Conservation (phyloP, 768 basidiomycete genomes). For the Russula brevipes region DNA sequence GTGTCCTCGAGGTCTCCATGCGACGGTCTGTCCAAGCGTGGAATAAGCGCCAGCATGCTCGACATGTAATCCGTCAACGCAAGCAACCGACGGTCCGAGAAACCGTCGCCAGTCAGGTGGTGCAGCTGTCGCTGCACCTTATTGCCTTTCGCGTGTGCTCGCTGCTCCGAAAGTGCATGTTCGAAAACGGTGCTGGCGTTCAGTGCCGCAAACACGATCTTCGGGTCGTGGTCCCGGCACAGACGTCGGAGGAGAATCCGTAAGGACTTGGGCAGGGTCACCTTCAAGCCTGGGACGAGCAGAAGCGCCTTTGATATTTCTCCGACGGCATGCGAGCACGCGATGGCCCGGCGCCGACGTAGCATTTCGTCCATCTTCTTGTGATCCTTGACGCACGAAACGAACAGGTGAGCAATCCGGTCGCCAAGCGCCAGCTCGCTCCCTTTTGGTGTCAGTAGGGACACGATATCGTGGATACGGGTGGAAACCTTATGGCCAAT, state of each 20-base stretch:
- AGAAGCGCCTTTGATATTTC: constrained; percentile 9
- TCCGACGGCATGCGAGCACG: constrained; percentile 6
- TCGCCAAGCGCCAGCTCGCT: not conserved
- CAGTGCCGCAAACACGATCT: constrained; percentile 4
- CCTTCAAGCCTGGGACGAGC: not conserved
- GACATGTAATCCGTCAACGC: not conserved
- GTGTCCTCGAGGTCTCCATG: constrained; percentile 3
- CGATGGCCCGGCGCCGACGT: constrained; percentile 13
- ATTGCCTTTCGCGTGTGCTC: not conserved
- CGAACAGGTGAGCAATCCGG: not conserved
- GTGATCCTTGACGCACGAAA: not conserved
- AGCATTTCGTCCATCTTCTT: not conserved
- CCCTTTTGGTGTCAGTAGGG: not conserved
- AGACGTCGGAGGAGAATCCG: not conserved
- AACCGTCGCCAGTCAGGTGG: not conserved
- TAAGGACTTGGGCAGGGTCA: not conserved
- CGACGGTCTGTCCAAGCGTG: not conserved
- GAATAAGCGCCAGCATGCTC: not conserved
- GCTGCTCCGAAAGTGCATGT: not conserved
- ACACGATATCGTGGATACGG: not conserved
- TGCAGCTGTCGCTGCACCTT: not conserved
- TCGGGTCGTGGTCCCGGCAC: not conserved
- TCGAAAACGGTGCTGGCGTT: not conserved
- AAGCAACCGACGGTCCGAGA: not conserved
- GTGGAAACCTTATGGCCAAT: not conserved